phyloP scores from a whole-genome alignment of 106 monocot genomes.

The Posidonia australis region DNA sequence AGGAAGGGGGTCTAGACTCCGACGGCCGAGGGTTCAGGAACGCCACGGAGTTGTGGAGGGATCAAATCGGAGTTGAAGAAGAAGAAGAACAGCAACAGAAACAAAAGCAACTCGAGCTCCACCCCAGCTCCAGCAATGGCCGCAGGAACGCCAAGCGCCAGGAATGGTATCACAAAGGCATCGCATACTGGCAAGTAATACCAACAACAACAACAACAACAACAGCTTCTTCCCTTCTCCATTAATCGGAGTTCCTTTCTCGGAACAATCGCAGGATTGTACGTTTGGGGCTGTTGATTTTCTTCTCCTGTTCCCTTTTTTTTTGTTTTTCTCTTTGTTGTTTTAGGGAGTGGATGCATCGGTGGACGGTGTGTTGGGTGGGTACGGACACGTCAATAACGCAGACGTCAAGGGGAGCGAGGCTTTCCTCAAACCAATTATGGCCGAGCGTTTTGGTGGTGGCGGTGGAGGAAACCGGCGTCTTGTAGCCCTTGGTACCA shows the following conservation, averaged over 20 bases:
- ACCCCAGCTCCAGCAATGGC: neutral
- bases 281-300: neutral
- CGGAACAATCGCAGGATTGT: too few relatives aligned
- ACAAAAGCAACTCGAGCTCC: slow-evolving; percentile 3
- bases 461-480: slow-evolving; percentile 17
- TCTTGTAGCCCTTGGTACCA: slow-evolving; percentile 87
- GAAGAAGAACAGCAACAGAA: neutral
- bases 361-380: slow-evolving; percentile 87
- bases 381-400: slow-evolving; percentile 74
- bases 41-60: slow-evolving; percentile 81
- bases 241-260: too few relatives aligned
- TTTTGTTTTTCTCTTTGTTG: neutral
- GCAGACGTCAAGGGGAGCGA: slow-evolving; percentile 80
- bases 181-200: slow-evolving; percentile 93
- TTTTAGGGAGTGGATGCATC: slow-evolving; percentile 83
- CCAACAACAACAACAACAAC: too few relatives aligned
- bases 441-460: slow-evolving; percentile 47
- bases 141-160: slow-evolving; percentile 25
- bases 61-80: slow-evolving; percentile 49
- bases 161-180: slow-evolving; percentile 81
- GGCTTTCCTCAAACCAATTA: slow-evolving; percentile 51
- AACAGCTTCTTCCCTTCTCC: too few relatives aligned
- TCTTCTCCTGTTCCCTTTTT: too few relatives aligned
- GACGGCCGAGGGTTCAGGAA: slow-evolving; percentile 48
- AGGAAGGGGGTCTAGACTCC: slow-evolving; percentile 53